Base-by-base conservation (phyloP, 208 protist species). In the Phytomonas sp. region DNA sequence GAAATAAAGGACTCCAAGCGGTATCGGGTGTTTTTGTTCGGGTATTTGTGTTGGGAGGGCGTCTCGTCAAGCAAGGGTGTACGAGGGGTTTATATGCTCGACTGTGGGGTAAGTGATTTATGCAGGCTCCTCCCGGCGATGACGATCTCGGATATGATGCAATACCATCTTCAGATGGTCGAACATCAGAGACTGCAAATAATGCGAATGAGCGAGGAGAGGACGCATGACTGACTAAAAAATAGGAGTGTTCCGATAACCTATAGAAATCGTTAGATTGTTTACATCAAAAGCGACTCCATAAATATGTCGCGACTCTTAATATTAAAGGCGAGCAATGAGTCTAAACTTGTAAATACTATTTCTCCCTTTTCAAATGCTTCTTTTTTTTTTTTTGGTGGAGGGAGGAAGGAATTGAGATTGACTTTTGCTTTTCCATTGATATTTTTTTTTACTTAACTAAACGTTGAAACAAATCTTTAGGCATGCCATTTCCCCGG, bases 11-110 rank as follows among this genome's bases (percentile, higher is more conserved):
- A 76, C 4, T 81, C 74, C 63, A 29, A 73, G 29, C 73, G 82
- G 14, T 71, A 65, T 12, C 73, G 66, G 67, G 63, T 67, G n/a
- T 72, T 71, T 29, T n/a, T 74, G 11, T 78, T 62, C 37, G 79
- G 79, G 23, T 29, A 65, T 32, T 8, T 77, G 59, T 78, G 67
- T 40, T 84, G 61, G 78, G 74, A 73, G 72, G 74, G 60, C 69
- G 74, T 49, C 33, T 65, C 5, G 26, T 62, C 29, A 32, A 10
- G 23, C 16, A 19, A 31, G 34, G 66, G 4, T 0, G 34, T 4
- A 14, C 29, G 10, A 11, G 40, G 37, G 45, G 0, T 32, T 2
- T 10, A 30, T 23, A 32, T 56, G 16, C 0, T 56, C 12, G 0
- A 34, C n/a, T 62, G 29, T 32, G 34, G n/a, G 34, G 49, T 59